phyloP scores from a whole-genome alignment of 306 rosid genomes.

The Begonia loranthoides region DNA sequence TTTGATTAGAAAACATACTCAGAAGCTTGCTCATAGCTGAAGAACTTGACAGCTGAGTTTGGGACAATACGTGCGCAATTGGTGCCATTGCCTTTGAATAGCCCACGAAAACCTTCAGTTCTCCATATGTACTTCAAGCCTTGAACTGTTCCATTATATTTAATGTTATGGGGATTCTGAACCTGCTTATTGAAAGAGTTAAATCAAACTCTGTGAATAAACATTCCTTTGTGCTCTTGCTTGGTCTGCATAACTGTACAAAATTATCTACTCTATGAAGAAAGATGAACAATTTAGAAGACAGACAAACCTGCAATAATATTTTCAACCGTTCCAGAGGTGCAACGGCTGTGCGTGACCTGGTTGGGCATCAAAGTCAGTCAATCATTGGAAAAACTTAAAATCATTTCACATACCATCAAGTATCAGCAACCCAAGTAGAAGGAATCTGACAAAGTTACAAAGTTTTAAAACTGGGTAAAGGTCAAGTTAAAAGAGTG shows the following conservation, averaged over 20 bases:
- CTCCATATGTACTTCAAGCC: conserved; percentile 94
- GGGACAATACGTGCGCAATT: conserved; percentile 97
- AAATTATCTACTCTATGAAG: background rate
- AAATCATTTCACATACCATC: background rate
- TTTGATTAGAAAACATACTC: conserved; percentile 37
- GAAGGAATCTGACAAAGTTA: background rate
- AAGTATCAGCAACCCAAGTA: background rate
- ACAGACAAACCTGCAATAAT: conserved; percentile 64
- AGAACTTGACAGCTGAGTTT: conserved; percentile 93
- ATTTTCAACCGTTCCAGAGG: conserved; percentile 94
- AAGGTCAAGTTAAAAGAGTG: too few relatives aligned
- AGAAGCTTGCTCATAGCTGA: conserved; percentile 98
- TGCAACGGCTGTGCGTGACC: conserved; percentile 98
- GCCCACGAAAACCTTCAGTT: conserved; percentile 88
- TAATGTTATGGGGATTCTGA: conserved; percentile 83
- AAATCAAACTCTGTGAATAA: conserved; percentile 2
- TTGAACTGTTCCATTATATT: conserved; percentile 87
- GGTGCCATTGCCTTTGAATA: conserved; percentile 93
- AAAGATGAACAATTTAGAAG: conserved; percentile 6
- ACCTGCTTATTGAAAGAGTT: conserved; percentile 40
- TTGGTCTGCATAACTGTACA: background rate
- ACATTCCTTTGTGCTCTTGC: background rate
- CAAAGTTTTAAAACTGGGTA: background rate
- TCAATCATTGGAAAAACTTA: background rate
- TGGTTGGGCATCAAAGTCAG: conserved; percentile 19